Evolutionary conservation across 2,329 filamentous ascomycete genomes (phyloP).

Genomic region (Pseudofabraea citricarpa): DNA sequence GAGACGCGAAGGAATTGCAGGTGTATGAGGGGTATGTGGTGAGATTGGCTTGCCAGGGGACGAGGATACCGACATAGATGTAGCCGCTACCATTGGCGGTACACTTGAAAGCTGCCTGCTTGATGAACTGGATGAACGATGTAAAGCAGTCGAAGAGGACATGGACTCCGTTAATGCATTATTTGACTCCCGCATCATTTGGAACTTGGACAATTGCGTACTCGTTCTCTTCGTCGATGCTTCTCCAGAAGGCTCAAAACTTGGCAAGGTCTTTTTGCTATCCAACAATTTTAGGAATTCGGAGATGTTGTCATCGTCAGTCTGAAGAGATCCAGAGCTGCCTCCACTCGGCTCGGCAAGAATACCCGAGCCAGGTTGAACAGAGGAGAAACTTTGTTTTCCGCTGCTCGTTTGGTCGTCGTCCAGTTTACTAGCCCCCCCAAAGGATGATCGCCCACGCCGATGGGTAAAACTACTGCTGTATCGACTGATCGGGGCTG

Average conservation of each 20-base stretch:
- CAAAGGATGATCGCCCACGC: constrained; percentile 70
- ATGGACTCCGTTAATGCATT: constrained; percentile 88
- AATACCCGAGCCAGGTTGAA: constrained; percentile 72
- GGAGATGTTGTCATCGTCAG: constrained; percentile 88
- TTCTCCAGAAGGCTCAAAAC: constrained; percentile 67
- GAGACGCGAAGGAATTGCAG: constrained; percentile 87
- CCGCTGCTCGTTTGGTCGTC: constrained; percentile 77
- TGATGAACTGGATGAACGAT: constrained; percentile 74
- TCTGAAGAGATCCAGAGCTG: constrained; percentile 61
- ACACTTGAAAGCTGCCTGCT: constrained; percentile 56
- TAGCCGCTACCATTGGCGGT: constrained; percentile 63
- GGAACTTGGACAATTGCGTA: constrained; percentile 78
- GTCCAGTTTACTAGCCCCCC: constrained; percentile 58
- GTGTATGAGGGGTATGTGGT: constrained; percentile 86
- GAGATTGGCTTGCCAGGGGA: constrained; percentile 89
- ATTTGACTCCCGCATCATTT: constrained; percentile 84
- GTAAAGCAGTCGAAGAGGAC: constrained; percentile 80
- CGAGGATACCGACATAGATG: constrained; percentile 77
- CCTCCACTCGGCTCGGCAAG: constrained; percentile 66
- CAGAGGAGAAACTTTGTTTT: constrained; percentile 69
- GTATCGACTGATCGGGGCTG: constrained; percentile 73
- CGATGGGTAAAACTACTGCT: constrained; percentile 93
- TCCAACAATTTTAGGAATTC: constrained; percentile 90
- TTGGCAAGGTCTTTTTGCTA: constrained; percentile 78
- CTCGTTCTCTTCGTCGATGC: constrained; percentile 70